These are phyloP conservation scores for Glomus cerebriforme DNA, from an alignment of 192 early-diverging fungal species.

Conservation along the genomic window DNA sequence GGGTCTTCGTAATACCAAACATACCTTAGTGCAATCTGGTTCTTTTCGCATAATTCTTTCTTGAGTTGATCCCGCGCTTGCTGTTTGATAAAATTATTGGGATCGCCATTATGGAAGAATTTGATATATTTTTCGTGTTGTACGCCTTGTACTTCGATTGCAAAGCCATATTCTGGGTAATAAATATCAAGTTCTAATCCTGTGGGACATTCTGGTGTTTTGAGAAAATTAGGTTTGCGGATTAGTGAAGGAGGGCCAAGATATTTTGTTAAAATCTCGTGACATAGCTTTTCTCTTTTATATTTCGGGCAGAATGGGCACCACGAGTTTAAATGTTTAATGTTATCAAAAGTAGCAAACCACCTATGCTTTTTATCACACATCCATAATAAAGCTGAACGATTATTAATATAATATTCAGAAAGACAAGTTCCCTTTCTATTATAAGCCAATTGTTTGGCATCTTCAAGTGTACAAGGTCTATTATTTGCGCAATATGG, in stretches of 20 bases:
- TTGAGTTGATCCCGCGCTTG: too few species aligned
- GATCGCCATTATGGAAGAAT: too few species aligned
- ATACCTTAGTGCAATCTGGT: too few species aligned
- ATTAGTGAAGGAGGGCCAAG: slow-evolving; percentile 19
- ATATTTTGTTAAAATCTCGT: slow-evolving; percentile 22
- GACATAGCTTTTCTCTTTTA: slow-evolving; percentile 25
- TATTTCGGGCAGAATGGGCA: slow-evolving; percentile 14
- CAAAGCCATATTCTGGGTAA: slow-evolving; percentile 15
- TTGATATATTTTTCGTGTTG: slow-evolving; percentile 24
- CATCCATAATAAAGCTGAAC: slow-evolving; percentile 22
- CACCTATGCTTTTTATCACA: neutral
- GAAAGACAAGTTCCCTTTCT: slow-evolving; percentile 24
- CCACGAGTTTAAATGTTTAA: slow-evolving; percentile 14
- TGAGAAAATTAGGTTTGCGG: slow-evolving; percentile 15
- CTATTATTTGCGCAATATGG: slow-evolving; percentile 24
- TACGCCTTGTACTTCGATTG: slow-evolving; percentile 22
- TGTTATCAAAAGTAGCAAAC: slow-evolving; percentile 11
- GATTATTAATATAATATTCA: slow-evolving; percentile 26
- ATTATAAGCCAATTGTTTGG: slow-evolving; percentile 26
- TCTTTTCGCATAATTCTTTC: too few species aligned
- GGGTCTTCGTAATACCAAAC: too few species aligned
- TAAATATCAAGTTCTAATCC: slow-evolving; percentile 22
- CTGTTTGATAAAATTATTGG: too few species aligned
- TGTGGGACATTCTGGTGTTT: neutral
- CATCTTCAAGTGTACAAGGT: slow-evolving; percentile 24